Percentiles rank a stretch among this genome's conserved stretches.
phyloP scores from a whole-genome alignment of 257 asterid genomes.

The Solanum virginianum region DNA sequence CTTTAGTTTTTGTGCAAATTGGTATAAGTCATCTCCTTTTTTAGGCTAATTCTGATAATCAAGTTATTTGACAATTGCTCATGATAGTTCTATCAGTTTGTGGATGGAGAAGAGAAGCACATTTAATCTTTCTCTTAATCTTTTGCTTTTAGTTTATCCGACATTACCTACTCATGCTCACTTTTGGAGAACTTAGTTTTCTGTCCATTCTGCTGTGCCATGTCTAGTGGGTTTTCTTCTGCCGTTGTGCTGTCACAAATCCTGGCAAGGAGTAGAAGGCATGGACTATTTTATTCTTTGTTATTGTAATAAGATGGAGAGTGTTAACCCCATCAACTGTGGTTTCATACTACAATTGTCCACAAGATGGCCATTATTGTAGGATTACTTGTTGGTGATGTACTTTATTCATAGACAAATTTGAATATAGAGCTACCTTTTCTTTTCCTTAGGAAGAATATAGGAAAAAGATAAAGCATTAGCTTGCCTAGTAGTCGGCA shows the following conservation, averaged over 20 bases:
- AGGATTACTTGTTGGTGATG: neutral
- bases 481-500: neutral
- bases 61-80: neutral
- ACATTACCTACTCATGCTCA: neutral
- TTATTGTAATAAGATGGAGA: neutral
- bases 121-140: neutral
- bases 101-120: neutral
- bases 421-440: neutral
- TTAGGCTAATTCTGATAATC: neutral
- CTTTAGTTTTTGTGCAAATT: slow-evolving; percentile 1
- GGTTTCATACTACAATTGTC: neutral
- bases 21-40: neutral
- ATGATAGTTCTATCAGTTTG: neutral
- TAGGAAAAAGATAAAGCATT: neutral
- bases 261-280: neutral
- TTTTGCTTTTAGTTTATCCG: neutral
- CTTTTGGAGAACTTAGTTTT: neutral
- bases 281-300: neutral
- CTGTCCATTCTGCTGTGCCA: neutral
- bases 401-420: neutral
- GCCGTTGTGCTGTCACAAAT: neutral
- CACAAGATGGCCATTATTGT: neutral
- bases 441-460: neutral
- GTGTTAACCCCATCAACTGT: neutral
- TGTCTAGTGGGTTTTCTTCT: neutral